phyloP scores from a whole-genome alignment of 2,329 filamentous ascomycete genomes.

The Colletotrichum zoysiae region DNA sequence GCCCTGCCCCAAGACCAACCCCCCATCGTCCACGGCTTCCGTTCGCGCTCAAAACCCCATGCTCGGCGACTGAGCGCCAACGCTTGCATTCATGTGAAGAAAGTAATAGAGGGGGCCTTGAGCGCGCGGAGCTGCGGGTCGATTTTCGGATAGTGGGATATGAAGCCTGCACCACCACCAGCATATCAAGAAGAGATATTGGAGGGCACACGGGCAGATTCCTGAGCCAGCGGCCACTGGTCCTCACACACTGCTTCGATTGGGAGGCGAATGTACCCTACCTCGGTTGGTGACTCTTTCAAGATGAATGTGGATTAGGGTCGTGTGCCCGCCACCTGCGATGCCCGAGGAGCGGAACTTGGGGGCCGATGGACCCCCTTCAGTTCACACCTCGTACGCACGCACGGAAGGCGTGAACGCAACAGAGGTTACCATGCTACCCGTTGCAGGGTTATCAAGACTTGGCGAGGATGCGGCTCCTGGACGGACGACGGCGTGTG shows the following conservation, averaged over 20 bases:
- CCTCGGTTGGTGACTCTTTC: not conserved
- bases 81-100: not conserved
- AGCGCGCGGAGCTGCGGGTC: conserved; percentile 1
- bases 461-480: conserved; percentile 21
- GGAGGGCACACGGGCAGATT: conserved; percentile 20
- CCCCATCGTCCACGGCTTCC: not conserved
- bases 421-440: not conserved
- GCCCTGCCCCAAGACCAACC: not conserved
- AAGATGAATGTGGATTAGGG: conserved; percentile 24
- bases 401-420: conserved; percentile 13
- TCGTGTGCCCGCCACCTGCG: conserved; percentile 24
- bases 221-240: conserved; percentile 1
- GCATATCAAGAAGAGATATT: not conserved
- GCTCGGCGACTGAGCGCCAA: not conserved
- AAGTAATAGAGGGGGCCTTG: not conserved
- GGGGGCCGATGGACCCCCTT: conserved; percentile 13
- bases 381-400: conserved; percentile 16
- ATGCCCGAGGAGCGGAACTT: conserved; percentile 22
- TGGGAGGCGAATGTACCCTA: not conserved
- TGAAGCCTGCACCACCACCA: not conserved
- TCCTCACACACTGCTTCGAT: not conserved
- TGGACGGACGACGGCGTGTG: not conserved
- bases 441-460: not conserved
- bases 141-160: not conserved
- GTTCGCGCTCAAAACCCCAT: not conserved